Conservation (phyloP, 352 stramenopile species). For the Phytophthora ohioensis region DNA sequence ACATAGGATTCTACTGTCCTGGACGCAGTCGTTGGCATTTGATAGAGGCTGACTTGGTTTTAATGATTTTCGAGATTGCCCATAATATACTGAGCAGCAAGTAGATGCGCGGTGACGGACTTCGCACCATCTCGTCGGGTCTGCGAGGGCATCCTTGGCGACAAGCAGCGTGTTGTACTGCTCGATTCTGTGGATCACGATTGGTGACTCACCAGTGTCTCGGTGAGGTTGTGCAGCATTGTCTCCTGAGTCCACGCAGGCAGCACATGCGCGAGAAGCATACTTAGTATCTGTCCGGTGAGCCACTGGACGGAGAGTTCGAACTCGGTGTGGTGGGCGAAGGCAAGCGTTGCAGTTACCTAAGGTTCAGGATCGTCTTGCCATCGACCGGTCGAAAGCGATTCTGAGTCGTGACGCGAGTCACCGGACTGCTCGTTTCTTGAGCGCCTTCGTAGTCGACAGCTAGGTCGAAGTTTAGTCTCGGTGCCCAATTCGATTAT, state of each 20-base stretch:
- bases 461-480: conserved; percentile 28
- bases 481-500: conserved; percentile 30
- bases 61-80: conserved; percentile 34
- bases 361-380: conserved; percentile 10
- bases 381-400: conserved; percentile 15
- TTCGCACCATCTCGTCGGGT: conserved; percentile 34
- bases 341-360: conserved; percentile 4
- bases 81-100: conserved; percentile 34
- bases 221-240: conserved; percentile 36
- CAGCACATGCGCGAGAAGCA: conserved; percentile 28
- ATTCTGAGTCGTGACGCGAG: conserved; percentile 31
- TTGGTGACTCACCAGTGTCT: conserved; percentile 1
- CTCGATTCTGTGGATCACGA: not conserved
- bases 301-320: not conserved
- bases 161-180: conserved; percentile 39
- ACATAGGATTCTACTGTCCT: conserved; percentile 32
- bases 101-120: conserved; percentile 31
- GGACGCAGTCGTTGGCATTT: conserved; percentile 16
- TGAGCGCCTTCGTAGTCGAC: conserved; percentile 5
- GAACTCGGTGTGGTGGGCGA: conserved; percentile 2
- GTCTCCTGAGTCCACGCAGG: not conserved
- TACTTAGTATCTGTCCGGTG: not conserved
- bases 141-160: conserved; percentile 27
- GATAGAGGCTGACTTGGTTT: conserved; percentile 26
- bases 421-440: conserved; percentile 20